Conservation (phyloP, 768 basidiomycete species). For the Tricholoma hemisulphureum region DNA sequence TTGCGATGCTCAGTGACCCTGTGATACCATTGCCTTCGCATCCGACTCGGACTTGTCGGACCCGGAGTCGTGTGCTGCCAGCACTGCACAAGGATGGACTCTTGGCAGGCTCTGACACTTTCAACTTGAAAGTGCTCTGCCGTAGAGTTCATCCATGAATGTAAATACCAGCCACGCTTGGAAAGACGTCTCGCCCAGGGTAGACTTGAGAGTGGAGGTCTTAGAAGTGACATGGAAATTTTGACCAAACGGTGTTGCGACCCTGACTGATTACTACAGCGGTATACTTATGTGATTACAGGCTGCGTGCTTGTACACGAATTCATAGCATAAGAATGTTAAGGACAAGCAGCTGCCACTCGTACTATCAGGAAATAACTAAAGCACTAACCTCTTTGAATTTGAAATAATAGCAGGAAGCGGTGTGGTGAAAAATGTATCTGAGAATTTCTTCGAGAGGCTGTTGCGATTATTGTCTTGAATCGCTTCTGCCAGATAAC, state of each 20-base stretch:
- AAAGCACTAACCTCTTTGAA: slow-evolving; percentile 14
- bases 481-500: slow-evolving; percentile 37
- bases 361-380: not conserved
- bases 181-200: slow-evolving; percentile 6
- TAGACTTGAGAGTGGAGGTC: slow-evolving; percentile 4
- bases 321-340: not conserved
- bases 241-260: not conserved
- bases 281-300: too few species aligned
- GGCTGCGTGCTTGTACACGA: not conserved
- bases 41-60: slow-evolving; percentile 4
- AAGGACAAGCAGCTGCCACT: not conserved
- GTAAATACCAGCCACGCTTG: slow-evolving; percentile 1
- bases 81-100: not conserved
- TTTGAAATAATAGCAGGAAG: slow-evolving; percentile 23
- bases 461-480: slow-evolving; percentile 48
- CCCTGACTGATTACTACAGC: too few species aligned
- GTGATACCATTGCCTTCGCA: slow-evolving; percentile 12
- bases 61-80: not conserved
- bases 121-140: not conserved
- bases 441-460: slow-evolving; percentile 51
- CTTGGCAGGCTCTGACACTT: not conserved
- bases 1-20: slow-evolving; percentile 14
- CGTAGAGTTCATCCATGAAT: not conserved
- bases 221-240: not conserved
- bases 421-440: slow-evolving; percentile 36